phyloP scores from a whole-genome alignment of 371 early-diverging fungal species.

The Syncephalis plumigaleata region DNA sequence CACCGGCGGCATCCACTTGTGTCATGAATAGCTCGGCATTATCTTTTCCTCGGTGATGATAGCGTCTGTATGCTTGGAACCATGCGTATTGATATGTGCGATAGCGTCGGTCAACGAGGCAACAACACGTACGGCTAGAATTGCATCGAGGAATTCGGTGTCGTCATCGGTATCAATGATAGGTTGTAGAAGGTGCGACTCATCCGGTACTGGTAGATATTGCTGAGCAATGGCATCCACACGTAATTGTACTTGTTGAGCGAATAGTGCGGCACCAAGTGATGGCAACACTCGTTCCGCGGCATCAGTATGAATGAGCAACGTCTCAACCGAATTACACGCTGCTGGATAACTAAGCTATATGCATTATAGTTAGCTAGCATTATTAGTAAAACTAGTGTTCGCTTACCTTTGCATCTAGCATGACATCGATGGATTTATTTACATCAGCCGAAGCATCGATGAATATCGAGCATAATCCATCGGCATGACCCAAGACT shows the following conservation, averaged over 20 bases:
- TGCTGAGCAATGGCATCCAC: slow-evolving; percentile 22
- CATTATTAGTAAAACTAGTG: too few species aligned
- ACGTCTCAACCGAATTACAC: slow-evolving; percentile 86
- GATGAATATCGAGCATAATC: slow-evolving; percentile 79
- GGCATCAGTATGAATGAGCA: slow-evolving; percentile 56
- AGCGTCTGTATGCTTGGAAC: slow-evolving; percentile 87
- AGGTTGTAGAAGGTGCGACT: slow-evolving; percentile 6
- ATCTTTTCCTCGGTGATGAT: slow-evolving; percentile 67
- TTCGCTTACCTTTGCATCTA: slow-evolving; percentile 65
- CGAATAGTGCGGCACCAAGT: slow-evolving; percentile 31
- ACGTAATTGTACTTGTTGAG: slow-evolving; percentile 38
- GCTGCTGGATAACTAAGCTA: slow-evolving; percentile 88
- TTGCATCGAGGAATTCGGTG: slow-evolving; percentile 80
- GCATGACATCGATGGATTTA: slow-evolving; percentile 56
- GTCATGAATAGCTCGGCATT: slow-evolving; percentile 73
- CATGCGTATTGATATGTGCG: slow-evolving; percentile 78
- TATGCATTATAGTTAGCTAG: neutral
- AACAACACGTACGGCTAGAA: slow-evolving; percentile 70
- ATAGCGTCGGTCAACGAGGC: slow-evolving; percentile 60
- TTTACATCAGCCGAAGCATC: slow-evolving; percentile 61
- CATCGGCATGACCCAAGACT: slow-evolving; percentile 97
- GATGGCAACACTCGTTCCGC: slow-evolving; percentile 24
- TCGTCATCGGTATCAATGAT: slow-evolving; percentile 40
- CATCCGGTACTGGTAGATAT: slow-evolving; percentile 7
- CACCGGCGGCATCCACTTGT: slow-evolving; percentile 89